Base-by-base conservation (phyloP, 1,284 basidiomycete genomes). In the Xanthoconium separans region DNA sequence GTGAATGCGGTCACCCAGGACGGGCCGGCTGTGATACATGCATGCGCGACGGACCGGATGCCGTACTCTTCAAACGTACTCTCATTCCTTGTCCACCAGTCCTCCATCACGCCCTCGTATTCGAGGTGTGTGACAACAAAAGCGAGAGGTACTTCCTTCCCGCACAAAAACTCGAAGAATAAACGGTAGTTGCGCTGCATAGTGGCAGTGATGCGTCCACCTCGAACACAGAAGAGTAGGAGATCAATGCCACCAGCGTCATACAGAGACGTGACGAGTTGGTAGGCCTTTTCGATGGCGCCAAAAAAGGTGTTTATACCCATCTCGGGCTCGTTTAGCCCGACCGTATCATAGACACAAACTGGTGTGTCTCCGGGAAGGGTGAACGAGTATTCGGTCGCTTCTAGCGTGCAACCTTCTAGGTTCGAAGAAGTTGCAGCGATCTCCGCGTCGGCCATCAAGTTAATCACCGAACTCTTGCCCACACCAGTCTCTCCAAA, bases 401-500 rank as follows among this genome's bases (percentile, higher is more conserved):
- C 27, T 30, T 31, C 8, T 1, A 51, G 6, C 4, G 50, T 51
- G 27, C 50, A 51, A 6, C 15, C 29, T 7, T 48, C 36, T 5
- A 24, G 5, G 15, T 24, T 31, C 13, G 36, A 15, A 10, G 50
- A 51, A 7, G 36, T 48, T 8, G 1, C 0, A 8, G 50, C 50
- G 15, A 51, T 27, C 1, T 46, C 42, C 4, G 13, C 18, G 6
- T 43, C 42, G 4, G 42, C 49, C 34, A 50, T 50, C 33, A 50
- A 16, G 33, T 50, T 50, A n/a, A 50, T 47, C 9, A 50, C 31
- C 1, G 49, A 50, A 16, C 49, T 50, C 29, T 50, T 50, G 13
- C 49, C 49, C 12, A 46, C 49, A 11, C 49, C 49, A 10, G 43
- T 47, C 30, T 50, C 49, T 24, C 47, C 51, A 27, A 53, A 50